Evolutionary conservation across 148 eudicot genomes (phyloP), one percentile per base, ranked within the genome.

Genomic region (Rhododendron ferrugineum): DNA sequence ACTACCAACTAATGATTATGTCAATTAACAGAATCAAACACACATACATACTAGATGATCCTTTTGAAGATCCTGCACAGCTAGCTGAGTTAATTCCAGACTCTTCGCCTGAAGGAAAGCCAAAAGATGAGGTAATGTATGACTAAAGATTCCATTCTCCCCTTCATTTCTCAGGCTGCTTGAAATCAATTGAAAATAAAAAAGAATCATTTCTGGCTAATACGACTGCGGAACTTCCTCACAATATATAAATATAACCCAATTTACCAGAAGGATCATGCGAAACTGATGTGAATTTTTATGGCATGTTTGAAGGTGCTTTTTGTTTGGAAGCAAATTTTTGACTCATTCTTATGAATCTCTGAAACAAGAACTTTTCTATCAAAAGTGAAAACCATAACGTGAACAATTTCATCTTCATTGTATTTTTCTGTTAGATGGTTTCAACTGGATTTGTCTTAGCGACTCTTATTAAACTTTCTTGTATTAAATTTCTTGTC

Each of bases 61-160:
- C 98, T 85, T 97, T 95, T 85, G 98, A 95, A 44, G 99, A 97
- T 89, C 99, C 96, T 84, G 78, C 91, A 18, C 93, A 92, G 82
- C 92, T 97, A 70, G 76, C 91, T 34, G 97, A 89, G 73, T 86
- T 94, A 74, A 91, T 97, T 70, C 98, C 99, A 54, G 98, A 94
- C 92, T 93, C 94, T 85, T 95, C 98, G 18, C 98, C 98, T 46
- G 98, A 95, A 93, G 99, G 98, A 86, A 95, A 92, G 85, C 98
- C 98, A 58, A 95, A 92, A 88, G 95, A 90, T 30, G 99, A 97
- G 97, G 99, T 94, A 91, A 56, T 46, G 49, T 30, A 15, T 80
- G 49, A 32, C 23, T 20, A 32, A 58, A 78, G 37, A 80, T 74
- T 76, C 49, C 34, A 44, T 79, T 82, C 78, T 30, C 42, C 14